Percentiles rank a stretch among this genome's conserved stretches.
Evolutionary conservation across 306 rosid genomes (phyloP).

Genomic region (Acacia crassicarpa): DNA sequence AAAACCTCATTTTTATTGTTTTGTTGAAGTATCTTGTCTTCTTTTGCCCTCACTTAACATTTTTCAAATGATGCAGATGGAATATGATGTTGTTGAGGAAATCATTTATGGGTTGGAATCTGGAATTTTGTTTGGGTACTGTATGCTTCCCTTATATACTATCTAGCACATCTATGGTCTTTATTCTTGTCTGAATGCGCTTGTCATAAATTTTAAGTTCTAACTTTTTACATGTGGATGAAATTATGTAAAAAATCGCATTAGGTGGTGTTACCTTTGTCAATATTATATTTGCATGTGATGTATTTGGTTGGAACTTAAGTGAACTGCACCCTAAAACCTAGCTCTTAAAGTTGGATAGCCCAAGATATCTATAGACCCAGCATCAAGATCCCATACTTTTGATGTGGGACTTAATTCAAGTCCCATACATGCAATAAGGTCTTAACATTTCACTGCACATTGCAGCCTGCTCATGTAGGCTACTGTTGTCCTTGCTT

Average conservation of each 20-base stretch:
- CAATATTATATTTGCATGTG: neutral
- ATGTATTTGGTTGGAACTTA: neutral
- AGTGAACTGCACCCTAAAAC: neutral
- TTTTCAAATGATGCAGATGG: conserved; percentile 69
- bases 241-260: conserved; percentile 7
- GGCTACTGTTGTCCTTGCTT: neutral
- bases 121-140: conserved; percentile 94
- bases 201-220: conserved; percentile 18
- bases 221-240: conserved; percentile 5
- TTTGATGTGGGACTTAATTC: neutral
- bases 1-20: conserved; percentile 9
- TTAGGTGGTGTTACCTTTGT: conserved; percentile 6
- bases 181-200: conserved; percentile 13
- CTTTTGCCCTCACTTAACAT: conserved; percentile 20
- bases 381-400: neutral
- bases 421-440: neutral
- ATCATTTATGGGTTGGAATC: conserved; percentile 95
- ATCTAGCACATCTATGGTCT: neutral
- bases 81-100: conserved; percentile 90
- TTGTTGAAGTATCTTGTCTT: conserved; percentile 7
- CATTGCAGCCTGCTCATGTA: neutral
- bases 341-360: neutral
- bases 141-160: conserved; percentile 19
- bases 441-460: neutral
- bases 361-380: neutral